Evolutionary conservation across 768 basidiomycete genomes (phyloP), one percentile per base, ranked within the genome.

Genomic region (Russula sp.): DNA sequence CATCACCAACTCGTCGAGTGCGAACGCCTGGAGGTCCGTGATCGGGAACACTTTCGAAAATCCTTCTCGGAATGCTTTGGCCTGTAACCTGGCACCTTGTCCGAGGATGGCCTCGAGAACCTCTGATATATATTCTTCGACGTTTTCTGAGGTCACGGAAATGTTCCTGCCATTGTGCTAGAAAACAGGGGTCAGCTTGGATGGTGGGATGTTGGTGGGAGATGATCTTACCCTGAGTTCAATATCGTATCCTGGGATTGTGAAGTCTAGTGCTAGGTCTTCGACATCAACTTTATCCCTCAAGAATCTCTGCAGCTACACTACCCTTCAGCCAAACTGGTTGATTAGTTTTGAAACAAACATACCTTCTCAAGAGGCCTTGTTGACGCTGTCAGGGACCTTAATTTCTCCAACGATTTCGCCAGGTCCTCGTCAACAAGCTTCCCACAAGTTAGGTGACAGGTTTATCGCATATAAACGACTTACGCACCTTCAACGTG

Each of bases 41-140:
- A 98, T 85, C 5, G 96, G 91, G 81, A 99, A 98, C 35, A 98
- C 94, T 71, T 94, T 93, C 1, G 92, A 93, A 74, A 96, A 96
- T 1, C 93, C 96, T 65, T 94, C 90, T 65, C 86, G 81, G 84
- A 99, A 98, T 2, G 94, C 93, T 69, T 88, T 85, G 7, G 89
- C 88, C 74, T 97, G 94, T 1, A 82, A 75, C 56, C 80, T 77
- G 20, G 87, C 81, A 2, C 95, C 94, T 55, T 83, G 83, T 1
- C 90, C 90, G 13, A 99, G 81, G 58, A 96, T 91, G 32, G 87
- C 86, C 61, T 98, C 90, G 60, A 98, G 73, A 29, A 98, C 89
- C 59, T 84, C 85, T n/a, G 80, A 73, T 47, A 98, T 82, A 71
- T 98, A 99, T 68, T 97, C 90, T 54, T 89, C 83, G 25, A 94